phyloP scores from a whole-genome alignment of 1,284 basidiomycete genomes.

The Trichosporon asahii region DNA sequence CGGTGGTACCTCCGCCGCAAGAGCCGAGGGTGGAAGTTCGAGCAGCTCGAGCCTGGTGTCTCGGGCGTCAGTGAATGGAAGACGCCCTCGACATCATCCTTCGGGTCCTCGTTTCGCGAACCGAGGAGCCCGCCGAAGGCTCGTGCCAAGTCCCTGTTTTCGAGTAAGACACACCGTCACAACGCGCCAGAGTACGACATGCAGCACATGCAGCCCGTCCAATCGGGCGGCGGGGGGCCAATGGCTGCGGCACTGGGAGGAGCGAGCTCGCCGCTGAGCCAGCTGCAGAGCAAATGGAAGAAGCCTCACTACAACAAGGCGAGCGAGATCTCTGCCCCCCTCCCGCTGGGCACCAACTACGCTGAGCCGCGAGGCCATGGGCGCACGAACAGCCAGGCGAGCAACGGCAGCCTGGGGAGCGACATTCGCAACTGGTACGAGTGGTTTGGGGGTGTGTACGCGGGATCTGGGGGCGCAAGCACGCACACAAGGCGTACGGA shows the following conservation, averaged over 20 bases:
- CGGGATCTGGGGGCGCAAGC: neutral
- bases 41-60: neutral
- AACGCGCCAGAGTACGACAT: neutral
- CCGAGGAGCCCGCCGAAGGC: neutral
- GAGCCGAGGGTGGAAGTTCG: neutral
- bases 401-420: neutral
- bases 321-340: neutral
- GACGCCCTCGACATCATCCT: neutral
- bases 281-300: constrained; percentile 13
- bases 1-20: constrained; percentile 19
- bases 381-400: neutral
- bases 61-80: neutral
- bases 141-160: neutral
- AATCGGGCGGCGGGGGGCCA: neutral
- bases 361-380: neutral
- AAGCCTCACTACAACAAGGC: constrained; percentile 6
- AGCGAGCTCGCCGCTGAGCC: constrained; percentile 12
- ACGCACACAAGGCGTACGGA: neutral
- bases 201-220: constrained; percentile 7
- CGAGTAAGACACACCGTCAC: neutral
- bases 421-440: constrained; percentile 7
- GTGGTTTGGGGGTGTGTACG: constrained; percentile 1
- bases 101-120: neutral
- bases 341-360: neutral
- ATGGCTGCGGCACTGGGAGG: constrained; percentile 20